These are phyloP conservation scores for Didymosphaeria variabile DNA, from an alignment of 2,329 filamentous ascomycete genomes.

Conservation along the genomic window DNA sequence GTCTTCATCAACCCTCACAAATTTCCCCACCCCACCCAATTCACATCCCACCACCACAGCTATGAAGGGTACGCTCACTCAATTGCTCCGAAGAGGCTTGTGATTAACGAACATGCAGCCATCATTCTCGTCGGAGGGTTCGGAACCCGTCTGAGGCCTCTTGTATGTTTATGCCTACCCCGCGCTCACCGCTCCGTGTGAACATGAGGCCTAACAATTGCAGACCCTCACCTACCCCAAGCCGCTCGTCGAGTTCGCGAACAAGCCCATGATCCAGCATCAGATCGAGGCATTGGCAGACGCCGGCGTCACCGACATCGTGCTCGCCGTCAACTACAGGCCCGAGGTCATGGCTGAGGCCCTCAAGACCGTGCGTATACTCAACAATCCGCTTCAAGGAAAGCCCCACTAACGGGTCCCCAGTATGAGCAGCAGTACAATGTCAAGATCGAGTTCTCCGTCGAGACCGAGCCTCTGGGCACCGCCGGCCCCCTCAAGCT, in stretches of 20 bases:
- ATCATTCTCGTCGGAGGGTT: constrained; percentile 99
- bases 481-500: constrained; percentile 96
- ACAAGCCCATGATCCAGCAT: constrained; percentile 99
- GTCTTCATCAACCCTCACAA: constrained; percentile 20
- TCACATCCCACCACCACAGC: constrained; percentile 37
- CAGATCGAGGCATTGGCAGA: constrained; percentile 94
- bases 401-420: constrained; percentile 22
- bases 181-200: constrained; percentile 27
- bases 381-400: background rate
- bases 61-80: constrained; percentile 51
- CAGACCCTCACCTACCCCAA: constrained; percentile 97
- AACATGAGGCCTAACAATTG: constrained; percentile 34
- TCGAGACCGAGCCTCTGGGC: constrained; percentile 94
- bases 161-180: constrained; percentile 65
- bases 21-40: constrained; percentile 17
- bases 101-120: constrained; percentile 62
- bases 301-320: constrained; percentile 95
- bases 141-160: constrained; percentile 94
- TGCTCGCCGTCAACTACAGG: constrained; percentile 97
- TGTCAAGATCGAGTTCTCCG: constrained; percentile 95
- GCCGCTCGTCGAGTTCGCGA: constrained; percentile 96
- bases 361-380: constrained; percentile 77
- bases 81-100: constrained; percentile 16
- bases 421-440: constrained; percentile 90
- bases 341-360: constrained; percentile 97